phyloP scores from a whole-genome alignment of 2,329 filamentous ascomycete species.

The Escovopsis sp. region DNA sequence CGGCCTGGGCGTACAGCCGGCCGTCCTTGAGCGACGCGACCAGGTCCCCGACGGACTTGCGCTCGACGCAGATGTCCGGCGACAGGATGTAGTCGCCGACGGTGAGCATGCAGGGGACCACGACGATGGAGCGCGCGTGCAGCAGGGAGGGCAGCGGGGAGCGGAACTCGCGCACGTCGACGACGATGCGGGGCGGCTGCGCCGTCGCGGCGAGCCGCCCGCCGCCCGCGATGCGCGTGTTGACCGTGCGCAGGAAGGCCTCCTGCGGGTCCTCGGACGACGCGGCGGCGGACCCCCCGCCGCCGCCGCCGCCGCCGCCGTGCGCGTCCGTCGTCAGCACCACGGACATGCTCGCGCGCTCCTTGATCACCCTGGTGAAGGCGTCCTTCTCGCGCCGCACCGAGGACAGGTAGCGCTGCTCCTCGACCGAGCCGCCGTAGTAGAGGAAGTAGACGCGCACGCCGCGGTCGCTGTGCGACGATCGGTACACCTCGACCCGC shows the following conservation, averaged over 20 bases:
- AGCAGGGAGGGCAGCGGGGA: conserved; percentile 83
- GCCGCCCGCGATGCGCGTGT: conserved; percentile 90
- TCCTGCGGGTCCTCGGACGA: conserved; percentile 77
- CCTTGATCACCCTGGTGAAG: conserved; percentile 87
- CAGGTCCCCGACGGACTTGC: conserved; percentile 83
- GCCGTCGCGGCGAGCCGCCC: conserved; percentile 72
- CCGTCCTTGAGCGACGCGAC: conserved; percentile 88
- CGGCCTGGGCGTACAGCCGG: conserved; percentile 78
- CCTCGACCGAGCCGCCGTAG: conserved; percentile 87
- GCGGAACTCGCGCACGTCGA: conserved; percentile 92
- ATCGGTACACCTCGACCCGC: conserved; percentile 87
- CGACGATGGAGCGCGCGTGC: conserved; percentile 74
- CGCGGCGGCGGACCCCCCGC: too few species aligned
- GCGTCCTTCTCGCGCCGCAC: conserved; percentile 93
- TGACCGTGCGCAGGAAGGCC: conserved; percentile 83
- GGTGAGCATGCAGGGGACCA: conserved; percentile 90
- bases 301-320: conserved; percentile 16
- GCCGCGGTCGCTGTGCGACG: conserved; percentile 77
- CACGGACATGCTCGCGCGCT: conserved; percentile 84
- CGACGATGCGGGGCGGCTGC: conserved; percentile 76
- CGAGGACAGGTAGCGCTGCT: conserved; percentile 79
- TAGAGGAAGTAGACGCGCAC: conserved; percentile 95
- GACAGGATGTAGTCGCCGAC: conserved; percentile 94
- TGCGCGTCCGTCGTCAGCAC: conserved; percentile 63
- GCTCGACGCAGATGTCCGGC: conserved; percentile 82